phyloP scores from a whole-genome alignment of 1,284 basidiomycete species.

The Mrakiaceae sp. region DNA sequence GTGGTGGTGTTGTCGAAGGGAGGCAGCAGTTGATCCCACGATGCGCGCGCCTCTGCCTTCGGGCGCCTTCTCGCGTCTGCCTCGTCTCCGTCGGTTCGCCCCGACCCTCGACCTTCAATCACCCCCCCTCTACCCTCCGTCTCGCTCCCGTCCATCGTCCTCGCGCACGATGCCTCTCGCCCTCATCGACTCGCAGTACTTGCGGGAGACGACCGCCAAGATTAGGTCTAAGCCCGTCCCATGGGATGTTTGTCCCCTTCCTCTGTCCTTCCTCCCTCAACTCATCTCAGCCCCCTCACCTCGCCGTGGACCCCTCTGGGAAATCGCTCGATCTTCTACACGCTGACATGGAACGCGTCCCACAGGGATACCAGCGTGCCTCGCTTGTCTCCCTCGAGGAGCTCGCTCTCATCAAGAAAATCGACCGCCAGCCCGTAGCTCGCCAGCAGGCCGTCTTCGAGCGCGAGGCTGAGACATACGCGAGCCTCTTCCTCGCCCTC shows the following conservation, averaged over 20 bases:
- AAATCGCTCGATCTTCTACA: background rate
- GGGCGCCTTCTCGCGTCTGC: too few relatives aligned
- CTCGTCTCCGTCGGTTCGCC: too few relatives aligned
- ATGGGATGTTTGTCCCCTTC: conserved; percentile 66
- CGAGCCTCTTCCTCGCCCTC: conserved; percentile 77
- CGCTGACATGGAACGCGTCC: conserved; percentile 18
- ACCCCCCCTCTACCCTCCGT: too few relatives aligned
- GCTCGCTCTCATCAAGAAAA: conserved; percentile 77
- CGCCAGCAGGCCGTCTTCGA: conserved; percentile 64
- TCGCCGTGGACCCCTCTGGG: background rate
- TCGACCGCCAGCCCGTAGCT: conserved; percentile 64
- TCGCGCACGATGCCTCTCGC: background rate
- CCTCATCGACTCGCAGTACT: conserved; percentile 59
- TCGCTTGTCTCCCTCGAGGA: conserved; percentile 82
- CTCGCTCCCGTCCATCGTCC: too few relatives aligned
- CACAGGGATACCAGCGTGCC: conserved; percentile 85
- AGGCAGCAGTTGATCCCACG: too few relatives aligned
- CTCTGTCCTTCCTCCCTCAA: conserved; percentile 2
- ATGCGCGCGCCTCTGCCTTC: too few relatives aligned
- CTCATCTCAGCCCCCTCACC: background rate
- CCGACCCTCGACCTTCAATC: too few relatives aligned
- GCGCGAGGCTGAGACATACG: conserved; percentile 70
- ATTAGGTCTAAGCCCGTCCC: conserved; percentile 83
- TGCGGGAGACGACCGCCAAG: conserved; percentile 76
- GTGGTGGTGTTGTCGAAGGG: too few relatives aligned